Conservation (phyloP, 139 green algal genomes). For the Ulvella scutata region DNA sequence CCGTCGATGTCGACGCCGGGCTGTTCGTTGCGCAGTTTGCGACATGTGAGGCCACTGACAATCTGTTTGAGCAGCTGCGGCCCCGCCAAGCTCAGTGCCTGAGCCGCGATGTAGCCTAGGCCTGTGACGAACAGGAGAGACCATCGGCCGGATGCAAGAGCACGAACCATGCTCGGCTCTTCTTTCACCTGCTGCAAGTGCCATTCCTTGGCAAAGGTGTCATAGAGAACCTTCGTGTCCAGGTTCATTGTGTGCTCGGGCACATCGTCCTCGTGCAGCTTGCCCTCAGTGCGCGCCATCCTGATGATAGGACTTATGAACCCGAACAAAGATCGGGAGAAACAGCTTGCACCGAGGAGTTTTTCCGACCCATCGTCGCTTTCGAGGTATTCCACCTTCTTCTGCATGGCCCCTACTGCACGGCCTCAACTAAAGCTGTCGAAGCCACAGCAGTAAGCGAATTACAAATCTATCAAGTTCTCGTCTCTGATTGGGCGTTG, state of each 20-base stretch:
- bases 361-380: no score
- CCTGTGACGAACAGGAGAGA: not conserved
- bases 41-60: constrained; percentile 11
- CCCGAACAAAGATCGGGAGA: constrained; percentile 10
- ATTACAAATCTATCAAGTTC: no score
- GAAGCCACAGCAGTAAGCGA: no score
- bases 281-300: constrained; percentile 2
- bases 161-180: not conserved
- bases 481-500: no score
- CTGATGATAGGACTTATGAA: constrained; percentile 14
- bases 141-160: not conserved
- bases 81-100: constrained; percentile 28
- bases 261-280: constrained; percentile 5
- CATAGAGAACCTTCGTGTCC: constrained; percentile 7
- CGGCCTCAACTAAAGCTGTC: no score
- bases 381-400: no score
- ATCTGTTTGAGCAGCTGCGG: constrained; percentile 35
- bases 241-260: constrained; percentile 6
- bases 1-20: no score
- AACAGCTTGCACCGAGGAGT: no score
- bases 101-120: not conserved
- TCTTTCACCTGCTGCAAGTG: constrained; percentile 3
- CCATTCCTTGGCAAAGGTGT: constrained; percentile 11
- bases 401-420: no score
- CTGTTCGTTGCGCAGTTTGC: no score